Evolutionary conservation across 106 monocot species (phyloP), one percentile per base, ranked within the genome.

Genomic region (Allium fistulosum): DNA sequence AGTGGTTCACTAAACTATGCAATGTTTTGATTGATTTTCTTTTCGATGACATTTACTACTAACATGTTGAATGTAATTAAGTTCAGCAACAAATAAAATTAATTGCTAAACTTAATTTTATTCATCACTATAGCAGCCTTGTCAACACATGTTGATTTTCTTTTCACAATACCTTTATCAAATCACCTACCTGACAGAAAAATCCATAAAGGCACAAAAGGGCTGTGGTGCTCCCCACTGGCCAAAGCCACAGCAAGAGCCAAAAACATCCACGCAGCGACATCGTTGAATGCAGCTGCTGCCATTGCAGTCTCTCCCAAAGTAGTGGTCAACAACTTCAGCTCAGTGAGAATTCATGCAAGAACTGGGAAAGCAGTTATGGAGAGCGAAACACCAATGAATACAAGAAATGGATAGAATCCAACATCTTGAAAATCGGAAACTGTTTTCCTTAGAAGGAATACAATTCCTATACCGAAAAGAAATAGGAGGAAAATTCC

Each of bases 291-390:
- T 8, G 79, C 79, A 7, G 86, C 86, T 8, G 81, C 81, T 1
- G 81, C 75, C 86, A 86, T 79, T n/a, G 85, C 81, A 6, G 70
- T 79, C 69, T 82, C 76, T 5, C 82, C 86, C 10, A 79, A 52
- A 15, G 18, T 10, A 17, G 79, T 82, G 57, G 75, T 82, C 46
- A 86, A 79, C 46, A 86, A 63, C 73, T 86, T 86, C 47, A 86
- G 82, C 76, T 85, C 78, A 3, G 81, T 80, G 15, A 81, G 78
- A n/a, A 85, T 78, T n/a, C 81, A 61, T 4, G 81, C 82, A 16
- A 86, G 86, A 58, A 82, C 82, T 6, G 86, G 79, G 70, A 86
- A 86, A 28, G 79, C 81, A 28, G 86, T 86, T 72, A 86, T 82
- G 70, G 86, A 86, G 60, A 85, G 81, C 17, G 85, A 68, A 15